phyloP scores from a whole-genome alignment of 805 yeast genomes.

The Starmerella sp. region DNA sequence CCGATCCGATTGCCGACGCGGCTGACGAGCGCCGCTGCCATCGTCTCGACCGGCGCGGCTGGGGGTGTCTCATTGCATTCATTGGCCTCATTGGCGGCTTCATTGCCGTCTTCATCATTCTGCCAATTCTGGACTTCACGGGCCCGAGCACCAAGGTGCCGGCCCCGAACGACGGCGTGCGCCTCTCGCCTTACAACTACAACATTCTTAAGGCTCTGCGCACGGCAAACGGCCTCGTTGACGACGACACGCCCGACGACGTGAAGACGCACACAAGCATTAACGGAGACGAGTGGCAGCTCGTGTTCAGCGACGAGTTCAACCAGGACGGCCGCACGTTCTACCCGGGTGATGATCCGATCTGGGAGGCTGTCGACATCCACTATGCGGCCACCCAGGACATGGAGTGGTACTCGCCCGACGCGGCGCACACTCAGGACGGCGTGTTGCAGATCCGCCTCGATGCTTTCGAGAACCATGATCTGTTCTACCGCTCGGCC shows the following conservation, averaged over 20 bases:
- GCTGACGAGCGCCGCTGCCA: conserved; percentile 45
- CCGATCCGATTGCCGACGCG: conserved; percentile 90
- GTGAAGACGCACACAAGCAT: conserved; percentile 41
- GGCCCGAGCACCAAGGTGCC: conserved; percentile 39
- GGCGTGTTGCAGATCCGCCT: conserved; percentile 59
- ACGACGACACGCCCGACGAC: conserved; percentile 55
- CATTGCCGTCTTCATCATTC: conserved; percentile 55
- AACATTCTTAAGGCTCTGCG: conserved; percentile 50
- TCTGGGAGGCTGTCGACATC: conserved; percentile 74
- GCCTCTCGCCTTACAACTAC: conserved; percentile 46
- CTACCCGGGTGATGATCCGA: conserved; percentile 84
- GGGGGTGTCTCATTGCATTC: conserved; percentile 31
- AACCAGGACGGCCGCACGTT: conserved; percentile 82
- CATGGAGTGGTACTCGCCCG: conserved; percentile 93
- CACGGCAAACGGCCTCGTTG: conserved; percentile 40
- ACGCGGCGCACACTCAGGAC: conserved; percentile 64
- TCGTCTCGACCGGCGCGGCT: conserved; percentile 30
- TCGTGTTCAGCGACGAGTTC: conserved; percentile 87
- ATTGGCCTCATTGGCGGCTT: conserved; percentile 49
- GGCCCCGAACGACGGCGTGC: conserved; percentile 28
- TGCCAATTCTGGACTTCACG: conserved; percentile 77
- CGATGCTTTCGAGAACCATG: conserved; percentile 76
- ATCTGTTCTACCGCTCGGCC: conserved; percentile 73
- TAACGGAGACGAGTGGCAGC: conserved; percentile 57
- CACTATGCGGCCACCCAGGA: conserved; percentile 82